Conservation (phyloP, 768 basidiomycete genomes). For the Lentinula edodes region DNA sequence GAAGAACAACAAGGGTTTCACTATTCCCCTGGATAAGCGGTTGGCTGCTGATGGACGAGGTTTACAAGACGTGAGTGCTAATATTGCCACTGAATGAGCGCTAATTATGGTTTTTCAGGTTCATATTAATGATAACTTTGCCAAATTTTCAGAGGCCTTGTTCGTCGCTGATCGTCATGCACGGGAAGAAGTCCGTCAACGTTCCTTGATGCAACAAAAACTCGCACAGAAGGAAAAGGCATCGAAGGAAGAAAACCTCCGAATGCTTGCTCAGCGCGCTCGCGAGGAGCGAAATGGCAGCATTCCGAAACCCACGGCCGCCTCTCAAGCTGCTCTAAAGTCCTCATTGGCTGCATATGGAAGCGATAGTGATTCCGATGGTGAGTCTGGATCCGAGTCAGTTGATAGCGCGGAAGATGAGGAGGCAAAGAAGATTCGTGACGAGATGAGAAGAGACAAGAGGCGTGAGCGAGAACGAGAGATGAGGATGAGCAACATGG, state of each 20-base stretch:
- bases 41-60: conserved; percentile 98
- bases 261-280: conserved; percentile 90
- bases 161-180: conserved; percentile 96
- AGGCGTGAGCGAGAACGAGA: conserved; percentile 92
- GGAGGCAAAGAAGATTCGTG: conserved; percentile 80
- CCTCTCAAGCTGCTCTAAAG: conserved; percentile 65
- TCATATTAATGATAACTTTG: conserved; percentile 98
- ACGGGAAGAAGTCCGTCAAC: conserved; percentile 95
- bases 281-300: conserved; percentile 90
- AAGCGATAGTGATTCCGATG: conserved; percentile 59
- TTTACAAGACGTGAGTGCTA: conserved; percentile 80
- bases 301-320: conserved; percentile 59
- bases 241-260: conserved; percentile 92
- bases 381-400: conserved; percentile 50
- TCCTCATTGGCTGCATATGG: conserved; percentile 83
- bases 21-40: conserved; percentile 96
- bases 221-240: conserved; percentile 98
- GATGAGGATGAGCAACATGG: conserved; percentile 99
- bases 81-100: not conserved
- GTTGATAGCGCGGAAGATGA: conserved; percentile 69
- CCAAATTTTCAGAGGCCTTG: conserved; percentile 95
- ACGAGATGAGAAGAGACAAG: conserved; percentile 89
- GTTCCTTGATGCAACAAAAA: conserved; percentile 96
- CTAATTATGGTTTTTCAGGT: conserved; percentile 43
- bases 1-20: conserved; percentile 99